Base-by-base conservation (phyloP, 257 asterid genomes). In the Mitragyna speciosa region DNA sequence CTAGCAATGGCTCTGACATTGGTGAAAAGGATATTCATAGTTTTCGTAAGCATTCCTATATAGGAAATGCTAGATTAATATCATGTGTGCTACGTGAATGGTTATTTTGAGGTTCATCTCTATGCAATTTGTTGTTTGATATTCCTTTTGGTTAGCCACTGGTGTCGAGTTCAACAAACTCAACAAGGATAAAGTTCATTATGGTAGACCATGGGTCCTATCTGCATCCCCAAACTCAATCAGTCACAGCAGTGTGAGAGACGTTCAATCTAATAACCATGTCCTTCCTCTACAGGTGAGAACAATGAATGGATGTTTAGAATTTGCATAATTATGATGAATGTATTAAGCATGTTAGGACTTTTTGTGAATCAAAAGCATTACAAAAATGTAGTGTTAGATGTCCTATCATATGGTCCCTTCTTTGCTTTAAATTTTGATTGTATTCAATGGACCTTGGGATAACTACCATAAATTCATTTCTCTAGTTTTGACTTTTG, bases 1-100 rank as follows among this genome's bases (percentile, higher is more conserved):
- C 96, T 16, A 92, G 92, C 87, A 92, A 94, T 84, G 94, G 93
- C 83, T 93, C 97, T 77, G 98, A 91, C 64, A 83, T 85, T 75
- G 92, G 84, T 74, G 93, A 86, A 72, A 92, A 91, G 86, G 88
- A 82, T 75, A 90, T 78, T 78, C 84, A 77, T 84, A 90, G 80
- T 43, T 91, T 92, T 84, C 76, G 98, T 91, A 82, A 89, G 97
- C 86, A 75, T 36, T 81, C 51, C 81, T 63, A n/a, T 64, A 43
- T 9, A 9, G 51, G 30, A 43, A 43, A 26, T 10, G 30, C 31
- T 24, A 49, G 9, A n/a, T 20, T 70, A 16, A 0, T 31, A 45
- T 61, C 58, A n/a, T 36, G 39, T 41, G 12, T 24, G 6, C 22
- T 45, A 45, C 4, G 30, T 20, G 30, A 30, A 16, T 48, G 36